These are phyloP conservation scores for Daldinia childiae DNA, from an alignment of 495 filamentous ascomycete species.

Conservation along the genomic window DNA sequence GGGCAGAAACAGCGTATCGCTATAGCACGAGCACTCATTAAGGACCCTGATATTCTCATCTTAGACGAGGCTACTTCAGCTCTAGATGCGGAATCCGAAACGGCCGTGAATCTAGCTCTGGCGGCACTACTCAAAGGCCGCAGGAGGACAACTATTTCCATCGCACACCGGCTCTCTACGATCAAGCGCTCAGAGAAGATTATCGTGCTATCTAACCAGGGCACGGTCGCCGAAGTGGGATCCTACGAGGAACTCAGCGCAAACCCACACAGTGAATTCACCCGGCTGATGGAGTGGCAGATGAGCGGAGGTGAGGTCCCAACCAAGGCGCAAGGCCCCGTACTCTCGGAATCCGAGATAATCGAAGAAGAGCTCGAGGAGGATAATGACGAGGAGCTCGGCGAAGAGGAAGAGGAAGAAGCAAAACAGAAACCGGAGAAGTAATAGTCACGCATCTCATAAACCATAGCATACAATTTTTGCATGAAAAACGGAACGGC, in stretches of 20 bases:
- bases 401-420: constrained; percentile 36
- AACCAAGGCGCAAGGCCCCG: constrained; percentile 27
- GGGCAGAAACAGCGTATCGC: constrained; percentile 98
- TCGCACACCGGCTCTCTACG: constrained; percentile 92
- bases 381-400: constrained; percentile 48
- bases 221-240: constrained; percentile 89
- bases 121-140: constrained; percentile 79
- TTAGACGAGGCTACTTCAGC: constrained; percentile 95
- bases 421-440: constrained; percentile 25
- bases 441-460: constrained; percentile 14
- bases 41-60: constrained; percentile 95
- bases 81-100: constrained; percentile 97
- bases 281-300: constrained; percentile 98
- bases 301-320: constrained; percentile 81
- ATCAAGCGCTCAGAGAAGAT: constrained; percentile 95
- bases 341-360: constrained; percentile 57
- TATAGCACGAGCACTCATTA: constrained; percentile 92
- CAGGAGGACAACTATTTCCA: constrained; percentile 90
- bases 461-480: constrained; percentile 6
- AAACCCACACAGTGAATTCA: constrained; percentile 82
- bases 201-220: constrained; percentile 85
- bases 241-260: constrained; percentile 79
- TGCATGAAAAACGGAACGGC: constrained; percentile 9
- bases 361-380: constrained; percentile 56
- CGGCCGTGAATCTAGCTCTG: constrained; percentile 90